Evolutionary conservation across 1,284 basidiomycete genomes (phyloP), one percentile per base, ranked within the genome.

Genomic region (Veloboletus limbatus): DNA sequence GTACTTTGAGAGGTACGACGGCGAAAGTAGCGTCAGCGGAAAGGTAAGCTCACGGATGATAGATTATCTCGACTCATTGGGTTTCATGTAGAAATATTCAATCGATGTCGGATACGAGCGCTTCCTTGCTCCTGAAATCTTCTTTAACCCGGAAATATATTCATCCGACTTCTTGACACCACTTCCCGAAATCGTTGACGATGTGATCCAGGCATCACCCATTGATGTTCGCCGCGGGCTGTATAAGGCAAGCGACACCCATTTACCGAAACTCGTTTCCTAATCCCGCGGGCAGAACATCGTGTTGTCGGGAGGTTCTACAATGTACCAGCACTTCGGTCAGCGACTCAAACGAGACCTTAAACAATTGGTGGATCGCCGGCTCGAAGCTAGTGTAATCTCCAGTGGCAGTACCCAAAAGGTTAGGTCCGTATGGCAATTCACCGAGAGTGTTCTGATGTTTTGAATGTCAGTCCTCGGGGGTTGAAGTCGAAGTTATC

Each of bases 91-190:
- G 87, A 87, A 90, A 83, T 97, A 96, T 69, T 67, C 76, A 42
- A 76, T 99, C 38, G 96, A 99, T 62, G 84, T 99, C 49, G 97
- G 97, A 17, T 99, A 98, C 71, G 97, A 99, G 70, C 92, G 97
- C 28, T 99, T 99, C 81, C 83, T 99, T 31, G 96, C 96, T 1
- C 94, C 97, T 5, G 97, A 99, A 68, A 97, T 99, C 66, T 98
- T 99, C 76, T 99, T 99, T 81, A 99, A 99, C 72, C 97, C 97
- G 10, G 97, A 99, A 68, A 97, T 99, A 59, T 92, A 90, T 68
- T 96, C 92, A 1, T 97, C 93, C 37, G 97, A 99, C 70, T 99
- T 98, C 78, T 72, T 99, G 51, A 98, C 96, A 2, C 97, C 97
- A 4, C 78, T 99, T 3, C 95, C 97, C 1, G 86, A 97, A 54